Conservation (phyloP, 2,329 filamentous ascomycete species). For the Neofusicoccum ribis region DNA sequence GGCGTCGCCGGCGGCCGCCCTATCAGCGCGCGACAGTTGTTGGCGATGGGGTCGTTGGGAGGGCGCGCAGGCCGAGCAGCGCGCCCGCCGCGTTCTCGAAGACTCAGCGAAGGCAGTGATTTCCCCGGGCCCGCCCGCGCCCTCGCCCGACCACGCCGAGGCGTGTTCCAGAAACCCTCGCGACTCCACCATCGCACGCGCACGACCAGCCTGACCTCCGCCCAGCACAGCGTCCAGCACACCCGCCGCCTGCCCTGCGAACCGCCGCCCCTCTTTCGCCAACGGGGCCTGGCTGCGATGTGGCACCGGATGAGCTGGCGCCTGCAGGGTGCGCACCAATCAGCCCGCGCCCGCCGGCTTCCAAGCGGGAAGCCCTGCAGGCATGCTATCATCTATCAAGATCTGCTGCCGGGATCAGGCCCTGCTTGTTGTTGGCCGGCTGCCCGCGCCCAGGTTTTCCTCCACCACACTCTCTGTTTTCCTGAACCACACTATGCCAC, state of each 20-base stretch:
- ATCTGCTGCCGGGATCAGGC: slow-evolving; percentile 9
- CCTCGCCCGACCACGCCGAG: not conserved
- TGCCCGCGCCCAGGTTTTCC: not conserved
- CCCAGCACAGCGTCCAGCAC: slow-evolving; percentile 7
- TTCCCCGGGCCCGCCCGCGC: slow-evolving; percentile 6
- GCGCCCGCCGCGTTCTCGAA: slow-evolving; percentile 6
- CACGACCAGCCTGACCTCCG: slow-evolving; percentile 1
- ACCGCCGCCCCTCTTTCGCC: not conserved
- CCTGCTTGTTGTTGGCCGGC: slow-evolving; percentile 12
- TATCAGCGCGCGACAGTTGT: slow-evolving; percentile 9
- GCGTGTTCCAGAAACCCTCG: not conserved
- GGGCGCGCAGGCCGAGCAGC: not conserved
- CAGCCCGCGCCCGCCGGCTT: not conserved
- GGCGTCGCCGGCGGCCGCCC: not conserved
- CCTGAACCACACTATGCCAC: slow-evolving; percentile 2
- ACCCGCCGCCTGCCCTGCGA: not conserved
- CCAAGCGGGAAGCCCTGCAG: slow-evolving; percentile 9
- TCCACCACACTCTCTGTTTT: slow-evolving; percentile 5
- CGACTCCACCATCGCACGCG: slow-evolving; percentile 9
- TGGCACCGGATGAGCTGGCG: slow-evolving; percentile 14
- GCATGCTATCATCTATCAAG: slow-evolving; percentile 8
- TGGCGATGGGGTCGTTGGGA: not conserved
- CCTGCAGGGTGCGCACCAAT: slow-evolving; percentile 5
- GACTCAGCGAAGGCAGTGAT: slow-evolving; percentile 2
- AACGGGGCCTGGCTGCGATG: not conserved